Evolutionary conservation across 163 green algal genomes (phyloP).

Genomic region (Scenedesmus sp.): DNA sequence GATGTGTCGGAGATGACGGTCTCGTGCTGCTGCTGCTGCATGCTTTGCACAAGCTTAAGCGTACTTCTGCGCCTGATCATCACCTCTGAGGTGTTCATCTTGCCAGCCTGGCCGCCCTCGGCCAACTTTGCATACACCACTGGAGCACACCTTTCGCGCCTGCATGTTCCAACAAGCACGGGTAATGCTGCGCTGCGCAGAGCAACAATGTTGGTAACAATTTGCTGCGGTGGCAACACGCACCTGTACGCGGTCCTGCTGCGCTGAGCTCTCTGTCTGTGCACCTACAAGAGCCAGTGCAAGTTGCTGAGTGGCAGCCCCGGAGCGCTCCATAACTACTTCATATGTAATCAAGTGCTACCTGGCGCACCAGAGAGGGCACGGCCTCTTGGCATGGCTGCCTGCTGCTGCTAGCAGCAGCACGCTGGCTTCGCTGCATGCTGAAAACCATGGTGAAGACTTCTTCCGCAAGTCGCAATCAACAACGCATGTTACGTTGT

Average conservation of each 20-base stretch:
- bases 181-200: neutral
- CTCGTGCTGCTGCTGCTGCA: neutral
- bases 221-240: neutral
- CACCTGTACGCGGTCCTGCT: conserved; percentile 1
- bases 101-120: conserved; percentile 28
- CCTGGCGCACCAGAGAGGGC: neutral
- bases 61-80: neutral
- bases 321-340: neutral
- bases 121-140: conserved; percentile 55
- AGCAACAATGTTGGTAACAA: neutral
- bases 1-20: neutral
- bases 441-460: conserved; percentile 23
- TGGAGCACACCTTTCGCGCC: conserved; percentile 33
- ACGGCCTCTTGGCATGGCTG: neutral
- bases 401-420: conserved; percentile 7
- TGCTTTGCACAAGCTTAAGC: neutral
- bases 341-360: neutral
- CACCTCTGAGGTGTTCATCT: conserved; percentile 53
- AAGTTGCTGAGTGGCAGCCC: neutral
- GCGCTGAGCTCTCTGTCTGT: conserved; percentile 11
- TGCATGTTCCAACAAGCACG: neutral
- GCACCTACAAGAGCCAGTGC: neutral
- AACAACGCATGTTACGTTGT: neutral
- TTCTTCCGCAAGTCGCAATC: neutral
- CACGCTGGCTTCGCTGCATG: conserved; percentile 26